A percentile compares a stretch with the other conserved stretches of the same genome.
phyloP scores from a whole-genome alignment of 192 early-diverging fungal species.

The Radiomyces spectabilis region DNA sequence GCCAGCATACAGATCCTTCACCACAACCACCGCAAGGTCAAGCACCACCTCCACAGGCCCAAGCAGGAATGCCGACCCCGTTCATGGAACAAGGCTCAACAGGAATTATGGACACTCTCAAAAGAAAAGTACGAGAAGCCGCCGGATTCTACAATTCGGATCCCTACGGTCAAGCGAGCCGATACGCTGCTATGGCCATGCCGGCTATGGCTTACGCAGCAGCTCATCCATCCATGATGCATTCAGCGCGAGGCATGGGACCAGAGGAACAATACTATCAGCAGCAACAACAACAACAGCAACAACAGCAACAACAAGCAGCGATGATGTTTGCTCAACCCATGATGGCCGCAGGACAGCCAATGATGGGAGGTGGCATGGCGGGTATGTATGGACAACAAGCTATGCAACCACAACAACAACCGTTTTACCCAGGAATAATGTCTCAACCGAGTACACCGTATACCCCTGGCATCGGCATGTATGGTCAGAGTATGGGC shows the following conservation, averaged over 20 bases:
- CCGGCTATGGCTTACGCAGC: too few relatives aligned
- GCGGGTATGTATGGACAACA: too few relatives aligned
- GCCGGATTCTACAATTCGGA: neutral
- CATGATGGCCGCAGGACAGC: neutral
- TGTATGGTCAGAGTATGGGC: too few relatives aligned
- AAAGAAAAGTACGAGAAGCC: conserved; percentile 1
- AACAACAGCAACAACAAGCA: conserved; percentile 5
- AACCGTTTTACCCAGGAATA: too few relatives aligned
- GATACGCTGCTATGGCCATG: neutral
- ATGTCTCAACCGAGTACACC: too few relatives aligned
- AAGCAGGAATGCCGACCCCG: too few relatives aligned
- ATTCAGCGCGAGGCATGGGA: neutral
- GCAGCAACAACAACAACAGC: conserved; percentile 3
- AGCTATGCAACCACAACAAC: neutral
- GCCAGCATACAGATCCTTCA: too few relatives aligned
- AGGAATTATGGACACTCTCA: neutral
- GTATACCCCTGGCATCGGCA: too few relatives aligned
- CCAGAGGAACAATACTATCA: neutral
- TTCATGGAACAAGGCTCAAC: neutral
- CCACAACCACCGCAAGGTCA: neutral
- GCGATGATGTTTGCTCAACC: neutral
- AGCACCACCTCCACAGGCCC: neutral
- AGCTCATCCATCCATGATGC: too few relatives aligned
- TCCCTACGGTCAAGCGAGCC: neutral
- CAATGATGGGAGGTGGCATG: too few relatives aligned